Evolutionary conservation across 2,329 filamentous ascomycete species (phyloP), one percentile per base, ranked within the genome.

Genomic region (Scleromitrula shiraiana): DNA sequence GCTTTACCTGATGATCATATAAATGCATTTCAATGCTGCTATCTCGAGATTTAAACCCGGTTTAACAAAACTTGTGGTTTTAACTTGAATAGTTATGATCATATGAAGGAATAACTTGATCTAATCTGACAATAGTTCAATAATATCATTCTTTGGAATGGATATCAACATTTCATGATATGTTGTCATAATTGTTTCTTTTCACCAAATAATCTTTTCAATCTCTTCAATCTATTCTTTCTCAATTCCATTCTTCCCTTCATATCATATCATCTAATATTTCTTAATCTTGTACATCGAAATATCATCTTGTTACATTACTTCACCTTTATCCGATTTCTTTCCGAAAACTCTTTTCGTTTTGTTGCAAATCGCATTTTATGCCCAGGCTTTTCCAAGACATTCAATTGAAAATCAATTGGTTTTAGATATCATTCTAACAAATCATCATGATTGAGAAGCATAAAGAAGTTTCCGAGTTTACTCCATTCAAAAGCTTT

Each of bases 1-100:
- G 53, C 53, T 52, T n/a, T 47, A 39, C 52, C 46, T 43, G 50
- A 55, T n/a, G 43, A 52, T 32, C 49, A 47, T 29, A 44, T 17
- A 15, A 36, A 36, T n/a, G 35, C 26, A 37, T 26, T 26, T 30
- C 8, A n/a, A 24, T 45, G 47, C 47, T 33, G 26, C 36, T 41
- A 17, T 19, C 20, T 6, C 19, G 33, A 52, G 44, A 27, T 45
- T 46, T 50, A 50, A 55, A 42, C 53, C 50, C 50, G n/a, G 29
- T 22, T 37, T 43, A 50, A 7, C 12, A 26, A 15, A 22, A 27
- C 29, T 44, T 49, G 48, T 46, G 53, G 49, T 53, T 51, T 51
- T 43, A 41, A 44, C 50, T 50, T 17, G 35, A 8, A 15, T 32
- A 45, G 12, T 42, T 4, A 33, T 50, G 42, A 30, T 47, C 30